Base-by-base conservation (phyloP, 768 basidiomycete species). In the Suillus weaverae region DNA sequence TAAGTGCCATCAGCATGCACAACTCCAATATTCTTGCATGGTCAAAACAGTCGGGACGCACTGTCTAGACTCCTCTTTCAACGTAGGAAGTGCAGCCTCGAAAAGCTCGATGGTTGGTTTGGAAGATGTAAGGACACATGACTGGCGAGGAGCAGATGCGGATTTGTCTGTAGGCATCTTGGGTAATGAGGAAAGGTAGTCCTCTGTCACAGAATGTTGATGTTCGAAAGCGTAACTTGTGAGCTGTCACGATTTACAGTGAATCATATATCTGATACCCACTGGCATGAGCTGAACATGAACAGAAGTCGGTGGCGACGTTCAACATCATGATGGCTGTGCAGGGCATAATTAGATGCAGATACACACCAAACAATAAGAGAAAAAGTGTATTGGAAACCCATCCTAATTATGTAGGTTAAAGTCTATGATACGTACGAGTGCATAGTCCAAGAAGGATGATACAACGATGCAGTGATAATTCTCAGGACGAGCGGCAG, bases 51-150 rank as follows among this genome's bases (percentile, higher is more conserved):
- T 13, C 10, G 13, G 6, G 20, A 68, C 69, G 36, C 35, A 75
- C 72, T 43, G 36, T 54, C 62, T 74, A 5, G 72, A 70, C n/a
- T 75, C 74, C 48, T 68, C 68, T 13, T 57, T 71, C 43, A 68
- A 57, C 0, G 57, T 60, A 1, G 60, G 18, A n/a, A 71, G 46
- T 7, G 36, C 44, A 39, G 62, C 53, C 20, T 71, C 68, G 9
- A 75, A 54, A 30, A 63, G 55, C 1, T 54, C 57, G 16, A 68
- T 22, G 1, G 67, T 57, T 4, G 39, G 64, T 33, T 62, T 65
- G 18, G 71, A 69, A 51, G 72, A 73, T 18, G 51, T 66, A 59
- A 72, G 64, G 50, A 73, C 70, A 44, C 70, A 26, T 2, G 66
- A 39, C 18, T 60, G 56, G 33, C 41, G 20, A 13, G 14, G 39